Conservation (phyloP, 176 grass and related monocot species). For the sorghum (Sorghum bicolor) region DNA sequence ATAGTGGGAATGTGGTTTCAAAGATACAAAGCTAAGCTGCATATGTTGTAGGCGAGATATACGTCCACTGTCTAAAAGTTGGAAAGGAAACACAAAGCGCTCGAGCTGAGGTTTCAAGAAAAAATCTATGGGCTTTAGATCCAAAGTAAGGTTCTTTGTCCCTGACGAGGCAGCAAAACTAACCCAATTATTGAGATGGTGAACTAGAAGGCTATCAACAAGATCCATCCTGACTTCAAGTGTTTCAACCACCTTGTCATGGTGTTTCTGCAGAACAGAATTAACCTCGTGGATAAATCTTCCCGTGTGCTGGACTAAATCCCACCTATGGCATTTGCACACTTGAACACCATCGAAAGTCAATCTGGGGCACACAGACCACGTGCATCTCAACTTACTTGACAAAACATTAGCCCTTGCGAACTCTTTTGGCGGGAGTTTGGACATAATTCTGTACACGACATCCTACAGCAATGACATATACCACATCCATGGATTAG, state of each 20-base stretch:
- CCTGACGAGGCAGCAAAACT: background rate
- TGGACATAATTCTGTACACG: background rate
- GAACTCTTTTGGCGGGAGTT: background rate
- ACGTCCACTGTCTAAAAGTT: background rate
- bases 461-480: background rate
- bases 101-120: accelerated
- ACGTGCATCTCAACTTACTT: background rate
- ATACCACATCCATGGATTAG: background rate
- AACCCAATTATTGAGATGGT: background rate
- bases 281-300: background rate
- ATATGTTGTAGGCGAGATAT: background rate
- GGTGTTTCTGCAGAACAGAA: background rate
- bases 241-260: background rate
- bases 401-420: background rate
- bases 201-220: background rate
- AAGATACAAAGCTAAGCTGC: background rate
- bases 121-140: background rate
- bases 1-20: background rate
- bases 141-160: background rate
- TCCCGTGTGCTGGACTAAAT: background rate
- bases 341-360: background rate
- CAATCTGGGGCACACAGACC: background rate
- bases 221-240: background rate
- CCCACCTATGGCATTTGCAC: background rate
- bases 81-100: background rate